Evolutionary conservation across 345 rosid genomes (phyloP).

Genomic region (Bretschneidera sinensis): DNA sequence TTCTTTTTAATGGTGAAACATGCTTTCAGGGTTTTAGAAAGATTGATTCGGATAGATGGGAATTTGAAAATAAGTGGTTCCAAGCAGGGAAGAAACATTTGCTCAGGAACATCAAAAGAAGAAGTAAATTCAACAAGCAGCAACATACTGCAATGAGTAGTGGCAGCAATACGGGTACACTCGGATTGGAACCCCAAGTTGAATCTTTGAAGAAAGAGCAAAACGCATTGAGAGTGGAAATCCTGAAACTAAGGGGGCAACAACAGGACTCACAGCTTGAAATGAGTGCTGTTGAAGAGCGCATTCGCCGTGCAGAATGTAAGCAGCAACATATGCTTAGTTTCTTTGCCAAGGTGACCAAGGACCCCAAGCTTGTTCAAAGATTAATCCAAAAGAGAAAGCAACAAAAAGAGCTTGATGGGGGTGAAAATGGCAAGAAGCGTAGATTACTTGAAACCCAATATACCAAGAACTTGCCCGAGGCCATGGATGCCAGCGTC

Average conservation of each 20-base stretch:
- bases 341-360: conserved; percentile 44
- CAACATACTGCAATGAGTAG: conserved; percentile 10
- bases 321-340: conserved; percentile 45
- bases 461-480: conserved; percentile 13
- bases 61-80: conserved; percentile 57
- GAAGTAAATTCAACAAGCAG: conserved; percentile 34
- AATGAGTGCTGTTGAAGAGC: conserved; percentile 33
- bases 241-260: conserved; percentile 37
- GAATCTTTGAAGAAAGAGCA: conserved; percentile 39
- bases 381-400: conserved; percentile 41
- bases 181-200: conserved; percentile 28
- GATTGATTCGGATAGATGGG: conserved; percentile 61
- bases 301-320: conserved; percentile 32
- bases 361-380: conserved; percentile 34
- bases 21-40: conserved; percentile 58
- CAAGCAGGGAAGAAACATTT: conserved; percentile 53
- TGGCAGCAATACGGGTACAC: conserved; percentile 6
- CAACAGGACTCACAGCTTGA: conserved; percentile 35
- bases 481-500: conserved; percentile 4
- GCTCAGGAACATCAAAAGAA: conserved; percentile 55
- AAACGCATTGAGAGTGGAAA: conserved; percentile 34
- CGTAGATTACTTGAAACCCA: conserved; percentile 29
- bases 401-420: conserved; percentile 29
- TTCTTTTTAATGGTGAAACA: conserved; percentile 4
- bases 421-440: conserved; percentile 30